Evolutionary conservation across 208 protist genomes (phyloP).

Genomic region (Leishmania turanica): DNA sequence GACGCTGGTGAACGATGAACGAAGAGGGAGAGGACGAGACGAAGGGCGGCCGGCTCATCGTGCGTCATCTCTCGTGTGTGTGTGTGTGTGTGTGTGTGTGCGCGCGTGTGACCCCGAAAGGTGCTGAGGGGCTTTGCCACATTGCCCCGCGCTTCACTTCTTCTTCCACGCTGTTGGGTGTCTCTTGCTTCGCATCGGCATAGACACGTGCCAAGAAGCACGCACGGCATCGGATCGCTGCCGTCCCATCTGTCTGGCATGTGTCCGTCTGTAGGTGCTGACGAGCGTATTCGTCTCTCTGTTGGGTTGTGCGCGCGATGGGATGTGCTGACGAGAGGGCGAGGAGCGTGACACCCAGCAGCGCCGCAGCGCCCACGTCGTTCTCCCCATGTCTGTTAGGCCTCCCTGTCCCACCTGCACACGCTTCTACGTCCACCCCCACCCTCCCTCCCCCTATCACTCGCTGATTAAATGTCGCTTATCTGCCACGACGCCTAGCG

Average conservation of each 20-base stretch:
- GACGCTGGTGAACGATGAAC: not conserved
- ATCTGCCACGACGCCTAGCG: not conserved
- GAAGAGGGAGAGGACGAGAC: not conserved
- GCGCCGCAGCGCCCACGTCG: not conserved
- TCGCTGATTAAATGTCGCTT: not conserved
- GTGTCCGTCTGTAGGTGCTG: not conserved
- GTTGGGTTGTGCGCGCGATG: not conserved
- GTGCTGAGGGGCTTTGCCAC: not conserved
- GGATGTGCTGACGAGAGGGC: not conserved
- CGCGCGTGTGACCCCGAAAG: not conserved
- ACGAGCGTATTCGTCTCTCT: not conserved
- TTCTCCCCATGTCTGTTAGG: not conserved
- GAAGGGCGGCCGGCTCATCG: not conserved
- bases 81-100: not conserved
- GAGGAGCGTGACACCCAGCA: not conserved
- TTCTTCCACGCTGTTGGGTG: not conserved
- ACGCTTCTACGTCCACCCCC: no score
- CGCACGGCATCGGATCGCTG: no score
- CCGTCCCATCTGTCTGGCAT: no score
- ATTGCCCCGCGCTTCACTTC: not conserved
- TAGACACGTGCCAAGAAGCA: no score
- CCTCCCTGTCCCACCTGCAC: not conserved
- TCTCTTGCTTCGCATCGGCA: not conserved
- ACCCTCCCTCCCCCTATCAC: not conserved
- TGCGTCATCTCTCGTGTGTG: not conserved